Evolutionary conservation across 176 grass and related monocot species (phyloP), one percentile per base, ranked within the genome.

Genomic region (Musa beccarii): DNA sequence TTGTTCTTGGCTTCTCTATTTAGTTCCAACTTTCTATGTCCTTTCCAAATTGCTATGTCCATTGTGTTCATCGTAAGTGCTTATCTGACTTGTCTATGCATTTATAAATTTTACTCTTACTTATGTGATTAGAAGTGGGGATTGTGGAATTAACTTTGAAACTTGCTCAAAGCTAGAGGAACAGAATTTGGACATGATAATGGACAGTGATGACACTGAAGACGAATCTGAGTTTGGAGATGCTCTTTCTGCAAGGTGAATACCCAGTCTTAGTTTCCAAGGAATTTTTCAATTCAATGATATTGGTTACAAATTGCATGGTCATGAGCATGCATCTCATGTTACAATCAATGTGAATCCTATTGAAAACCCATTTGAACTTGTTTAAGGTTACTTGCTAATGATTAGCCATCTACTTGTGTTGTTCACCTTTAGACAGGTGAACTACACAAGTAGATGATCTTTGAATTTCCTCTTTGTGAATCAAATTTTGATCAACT

Each of bases 81-180:
- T 64, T 64, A 11, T 64, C 22, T 64, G 62, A 64, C 17, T 64
- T 12, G 22, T 8, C 23, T 64, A 64, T 64, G 62, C 21, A 64
- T 64, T 24, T 24, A n/a, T 64, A 10, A 22, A 1, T 12, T 64
- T 12, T 64, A 10, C 24, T 64, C 11, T 6, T 23, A 64, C 23
- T 64, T 64, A 20, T 20, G 23, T 69, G 19, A 10, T 23, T 49
- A 80, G 34, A 71, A 72, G 72, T 72, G n/a, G 24, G 12, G 20
- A 79, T 70, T 70, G 29, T 66, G 68, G 77, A 66, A 66, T 43
- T 79, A 25, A 66, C 53, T 66, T 79, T 69, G 66, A 69, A 21
- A 52, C 62, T 79, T 79, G 64, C 65, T 49, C 77, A 69, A 79
- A 79, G 66, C 66, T 70, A 29, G 77, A 79, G 66, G 66, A 79